These are phyloP conservation scores for Yamadazyma sp. DNA, from an alignment of 1,139 yeast genomes.

Conservation along the genomic window DNA sequence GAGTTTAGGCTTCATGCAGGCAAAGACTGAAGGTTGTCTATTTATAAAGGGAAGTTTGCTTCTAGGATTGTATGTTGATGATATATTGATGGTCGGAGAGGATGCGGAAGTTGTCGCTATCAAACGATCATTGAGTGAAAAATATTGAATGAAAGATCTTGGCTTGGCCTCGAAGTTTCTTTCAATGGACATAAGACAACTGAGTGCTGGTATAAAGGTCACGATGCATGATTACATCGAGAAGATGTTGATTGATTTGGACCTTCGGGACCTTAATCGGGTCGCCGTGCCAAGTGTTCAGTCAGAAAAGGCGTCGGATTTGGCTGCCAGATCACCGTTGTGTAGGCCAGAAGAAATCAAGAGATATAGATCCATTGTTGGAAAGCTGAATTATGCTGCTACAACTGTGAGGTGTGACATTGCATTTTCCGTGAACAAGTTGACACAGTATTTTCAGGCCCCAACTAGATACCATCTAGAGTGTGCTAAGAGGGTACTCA, in stretches of 20 bases:
- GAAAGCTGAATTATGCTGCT: not conserved
- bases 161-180: not conserved
- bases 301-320: no score
- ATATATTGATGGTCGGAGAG: not conserved
- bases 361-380: not conserved
- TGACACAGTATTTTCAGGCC: not conserved
- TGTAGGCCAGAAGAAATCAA: no score
- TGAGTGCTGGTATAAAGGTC: not conserved
- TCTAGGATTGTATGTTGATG: not conserved
- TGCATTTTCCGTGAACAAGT: not conserved
- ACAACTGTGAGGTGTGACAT: not conserved
- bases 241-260: not conserved
- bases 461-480: not conserved
- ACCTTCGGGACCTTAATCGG: no score
- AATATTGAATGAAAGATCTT: not conserved
- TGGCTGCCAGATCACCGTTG: no score
- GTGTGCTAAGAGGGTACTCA: not conserved
- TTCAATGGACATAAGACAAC: not conserved
- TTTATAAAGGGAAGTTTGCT: not conserved
- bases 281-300: no score
- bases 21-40: not conserved
- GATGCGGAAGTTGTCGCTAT: not conserved
- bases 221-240: not conserved
- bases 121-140: not conserved
- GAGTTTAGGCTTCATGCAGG: no score